phyloP scores from a whole-genome alignment of 306 rosid species.

The Hippophae gyantsensis region DNA sequence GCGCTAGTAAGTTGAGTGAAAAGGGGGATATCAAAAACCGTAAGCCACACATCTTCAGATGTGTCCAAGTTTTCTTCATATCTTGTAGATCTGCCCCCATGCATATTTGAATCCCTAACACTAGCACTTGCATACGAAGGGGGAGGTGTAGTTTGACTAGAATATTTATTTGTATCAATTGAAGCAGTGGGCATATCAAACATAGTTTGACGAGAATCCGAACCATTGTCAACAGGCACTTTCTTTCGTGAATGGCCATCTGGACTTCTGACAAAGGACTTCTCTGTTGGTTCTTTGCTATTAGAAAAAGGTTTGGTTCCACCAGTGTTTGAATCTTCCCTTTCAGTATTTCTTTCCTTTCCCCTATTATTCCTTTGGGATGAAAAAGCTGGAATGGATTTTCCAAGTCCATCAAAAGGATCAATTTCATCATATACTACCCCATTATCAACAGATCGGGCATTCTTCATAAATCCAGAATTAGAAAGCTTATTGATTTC shows the following conservation, averaged over 20 bases:
- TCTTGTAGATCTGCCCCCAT: slow-evolving; percentile 47
- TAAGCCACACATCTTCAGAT: slow-evolving; percentile 70
- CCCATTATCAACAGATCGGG: slow-evolving; percentile 49
- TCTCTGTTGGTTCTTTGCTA: slow-evolving; percentile 43
- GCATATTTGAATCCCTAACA: slow-evolving; percentile 38
- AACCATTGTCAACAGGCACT: slow-evolving; percentile 38
- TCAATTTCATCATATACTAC: slow-evolving; percentile 51
- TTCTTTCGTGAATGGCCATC: slow-evolving; percentile 50
- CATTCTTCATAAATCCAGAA: slow-evolving; percentile 44
- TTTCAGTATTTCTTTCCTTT: slow-evolving; percentile 46
- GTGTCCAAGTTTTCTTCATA: slow-evolving; percentile 55
- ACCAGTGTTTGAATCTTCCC: slow-evolving; percentile 34
- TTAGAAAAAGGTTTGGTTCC: slow-evolving; percentile 24
- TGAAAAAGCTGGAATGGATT: slow-evolving; percentile 66
- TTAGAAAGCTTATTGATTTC: slow-evolving; percentile 60
- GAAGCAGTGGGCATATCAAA: slow-evolving; percentile 60
- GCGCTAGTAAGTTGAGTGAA: slow-evolving; percentile 81
- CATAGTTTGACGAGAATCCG: slow-evolving; percentile 46
- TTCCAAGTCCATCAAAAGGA: slow-evolving; percentile 85
- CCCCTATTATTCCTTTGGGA: slow-evolving; percentile 43
- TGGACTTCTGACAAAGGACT: slow-evolving; percentile 44
- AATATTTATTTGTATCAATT: slow-evolving; percentile 43
- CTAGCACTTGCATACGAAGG: slow-evolving; percentile 39
- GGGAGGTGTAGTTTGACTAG: slow-evolving; percentile 52
- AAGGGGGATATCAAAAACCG: slow-evolving; percentile 89